Percentiles rank a stretch among this genome's conserved stretches.
Conservation (phyloP, 2,329 filamentous ascomycete species). For the Colletotrichum orbiculare region DNA sequence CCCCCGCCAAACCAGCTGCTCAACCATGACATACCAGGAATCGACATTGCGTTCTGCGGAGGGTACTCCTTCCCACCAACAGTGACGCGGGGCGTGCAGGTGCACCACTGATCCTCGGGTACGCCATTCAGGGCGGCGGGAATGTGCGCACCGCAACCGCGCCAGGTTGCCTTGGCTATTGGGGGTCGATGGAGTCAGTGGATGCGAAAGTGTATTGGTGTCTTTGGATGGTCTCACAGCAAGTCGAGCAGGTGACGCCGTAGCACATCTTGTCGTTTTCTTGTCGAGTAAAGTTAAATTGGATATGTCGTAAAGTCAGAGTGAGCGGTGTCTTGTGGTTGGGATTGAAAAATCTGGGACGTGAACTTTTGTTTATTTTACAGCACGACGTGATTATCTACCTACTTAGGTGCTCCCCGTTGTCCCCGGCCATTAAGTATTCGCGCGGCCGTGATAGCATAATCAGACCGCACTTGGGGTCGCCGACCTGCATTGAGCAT, state of each 20-base stretch:
- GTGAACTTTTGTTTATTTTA: too few species aligned
- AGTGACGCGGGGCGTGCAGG: conserved; percentile 56
- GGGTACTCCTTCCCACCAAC: conserved; percentile 59
- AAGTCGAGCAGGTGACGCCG: conserved; percentile 52
- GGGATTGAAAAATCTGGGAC: too few species aligned
- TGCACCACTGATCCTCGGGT: conserved; percentile 59
- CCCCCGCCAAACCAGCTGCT: conserved; percentile 31
- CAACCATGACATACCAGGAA: conserved; percentile 54
- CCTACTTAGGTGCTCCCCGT: too few species aligned
- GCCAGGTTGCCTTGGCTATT: conserved; percentile 60
- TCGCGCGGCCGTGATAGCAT: conserved; percentile 25
- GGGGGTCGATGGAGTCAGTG: background rate
- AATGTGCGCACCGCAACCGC: conserved; percentile 61
- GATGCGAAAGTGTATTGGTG: background rate
- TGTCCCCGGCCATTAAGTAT: conserved; percentile 23
- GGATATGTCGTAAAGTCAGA: too few species aligned
- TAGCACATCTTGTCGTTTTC: conserved; percentile 50
- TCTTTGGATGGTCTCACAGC: conserved; percentile 47
- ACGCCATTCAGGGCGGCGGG: conserved; percentile 55
- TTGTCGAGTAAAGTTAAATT: too few species aligned
- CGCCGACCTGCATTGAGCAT: conserved; percentile 34
- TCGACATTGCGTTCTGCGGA: conserved; percentile 52
- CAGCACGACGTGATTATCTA: too few species aligned
- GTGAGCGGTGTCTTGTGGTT: too few species aligned
- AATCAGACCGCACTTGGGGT: conserved; percentile 12